Conservation (phyloP, 257 asterid species). For the Coffea eugenioides region DNA sequence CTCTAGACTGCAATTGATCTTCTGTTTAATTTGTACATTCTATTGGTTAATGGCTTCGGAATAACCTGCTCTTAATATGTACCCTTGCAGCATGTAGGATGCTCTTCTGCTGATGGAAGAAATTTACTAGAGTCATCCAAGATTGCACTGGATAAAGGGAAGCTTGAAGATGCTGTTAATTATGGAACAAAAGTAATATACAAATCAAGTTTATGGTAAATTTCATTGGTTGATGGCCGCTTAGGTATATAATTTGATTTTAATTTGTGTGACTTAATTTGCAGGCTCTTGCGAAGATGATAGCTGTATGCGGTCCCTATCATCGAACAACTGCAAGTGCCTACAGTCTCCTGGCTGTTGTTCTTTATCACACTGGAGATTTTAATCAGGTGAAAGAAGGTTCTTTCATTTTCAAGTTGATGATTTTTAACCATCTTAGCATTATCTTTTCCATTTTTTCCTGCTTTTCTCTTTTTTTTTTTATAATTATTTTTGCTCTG, state of each 20-base stretch:
- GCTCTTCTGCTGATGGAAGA: constrained; percentile 98
- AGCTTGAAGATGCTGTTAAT: constrained; percentile 91
- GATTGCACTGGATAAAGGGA: constrained; percentile 96
- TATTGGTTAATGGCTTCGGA: constrained; percentile 14
- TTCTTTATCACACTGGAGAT: constrained; percentile 98
- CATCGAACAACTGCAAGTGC: constrained; percentile 98
- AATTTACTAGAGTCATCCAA: constrained; percentile 89
- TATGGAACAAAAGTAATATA: constrained; percentile 82
- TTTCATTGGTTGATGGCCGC: constrained; percentile 13
- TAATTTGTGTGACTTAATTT: constrained; percentile 20
- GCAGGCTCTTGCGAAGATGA: constrained; percentile 95
- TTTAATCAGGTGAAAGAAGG: constrained; percentile 71
- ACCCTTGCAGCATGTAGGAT: constrained; percentile 72
- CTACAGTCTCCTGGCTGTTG: constrained; percentile 98
- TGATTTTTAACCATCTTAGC: constrained; percentile 4
- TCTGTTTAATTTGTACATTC: constrained; percentile 6
- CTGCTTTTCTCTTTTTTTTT: neutral
- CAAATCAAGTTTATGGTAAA: neutral
- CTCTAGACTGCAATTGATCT: neutral
- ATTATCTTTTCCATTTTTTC: neutral
- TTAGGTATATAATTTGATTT: constrained; percentile 13
- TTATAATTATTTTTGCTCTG: neutral
- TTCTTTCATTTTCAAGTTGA: constrained; percentile 11
- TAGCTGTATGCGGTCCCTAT: constrained; percentile 97
- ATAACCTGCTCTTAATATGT: constrained; percentile 17